phyloP scores from a whole-genome alignment of 1,284 basidiomycete genomes.

The Dichomitus squalens region DNA sequence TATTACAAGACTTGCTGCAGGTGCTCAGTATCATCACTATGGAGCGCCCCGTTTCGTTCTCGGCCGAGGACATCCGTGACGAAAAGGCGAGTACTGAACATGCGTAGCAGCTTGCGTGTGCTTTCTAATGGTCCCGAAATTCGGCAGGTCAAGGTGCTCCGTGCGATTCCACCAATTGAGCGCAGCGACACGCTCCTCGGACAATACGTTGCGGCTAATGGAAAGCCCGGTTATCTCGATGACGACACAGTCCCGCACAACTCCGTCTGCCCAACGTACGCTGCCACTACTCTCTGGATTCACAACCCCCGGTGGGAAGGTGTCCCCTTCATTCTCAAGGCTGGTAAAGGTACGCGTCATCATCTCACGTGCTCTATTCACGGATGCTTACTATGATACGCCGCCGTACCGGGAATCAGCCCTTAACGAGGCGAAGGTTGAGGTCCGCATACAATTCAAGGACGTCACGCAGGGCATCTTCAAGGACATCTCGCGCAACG shows the following conservation, averaged over 20 bases:
- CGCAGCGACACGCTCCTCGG: constrained; percentile 83
- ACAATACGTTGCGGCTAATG: constrained; percentile 86
- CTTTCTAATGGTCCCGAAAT: constrained; percentile 10
- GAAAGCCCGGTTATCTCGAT: constrained; percentile 96
- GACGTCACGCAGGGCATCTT: constrained; percentile 96
- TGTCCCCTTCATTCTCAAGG: constrained; percentile 96
- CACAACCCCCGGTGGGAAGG: constrained; percentile 97
- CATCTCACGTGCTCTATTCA: constrained; percentile 1
- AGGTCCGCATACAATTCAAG: constrained; percentile 95
- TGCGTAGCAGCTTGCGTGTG: constrained; percentile 1
- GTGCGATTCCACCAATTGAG: constrained; percentile 84
- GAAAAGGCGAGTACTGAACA: constrained; percentile 72
- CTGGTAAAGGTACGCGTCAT: constrained; percentile 80
- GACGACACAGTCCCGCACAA: constrained; percentile 92
- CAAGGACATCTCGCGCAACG: constrained; percentile 92
- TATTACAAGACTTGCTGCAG: constrained; percentile 81
- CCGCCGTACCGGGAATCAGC: constrained; percentile 47
- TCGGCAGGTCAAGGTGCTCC: constrained; percentile 88
- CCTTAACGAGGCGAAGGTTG: constrained; percentile 95
- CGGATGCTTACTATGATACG: constrained; percentile 6
- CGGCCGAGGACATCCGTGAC: constrained; percentile 94
- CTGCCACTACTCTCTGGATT: constrained; percentile 86
- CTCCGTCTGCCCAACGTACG: constrained; percentile 92
- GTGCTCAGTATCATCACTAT: constrained; percentile 92
- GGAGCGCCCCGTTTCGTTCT: constrained; percentile 97